Evolutionary conservation across 169 alveolate genomes (phyloP).

Genomic region (Plasmodium blacklocki): DNA sequence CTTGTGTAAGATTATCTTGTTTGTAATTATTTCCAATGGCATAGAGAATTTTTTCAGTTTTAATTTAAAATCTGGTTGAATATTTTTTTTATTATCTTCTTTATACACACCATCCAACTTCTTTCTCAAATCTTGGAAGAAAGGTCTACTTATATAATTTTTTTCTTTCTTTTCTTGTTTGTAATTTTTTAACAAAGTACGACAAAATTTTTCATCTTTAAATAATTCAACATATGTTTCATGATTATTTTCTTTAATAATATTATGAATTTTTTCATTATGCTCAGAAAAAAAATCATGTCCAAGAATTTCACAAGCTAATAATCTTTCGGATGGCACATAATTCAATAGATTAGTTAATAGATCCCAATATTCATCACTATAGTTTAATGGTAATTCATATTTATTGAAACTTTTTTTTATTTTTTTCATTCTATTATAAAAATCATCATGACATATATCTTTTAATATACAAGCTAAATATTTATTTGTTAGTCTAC

Average conservation of each 20-base stretch:
- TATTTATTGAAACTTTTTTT: slow-evolving; percentile 53
- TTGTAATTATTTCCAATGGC: too few relatives aligned
- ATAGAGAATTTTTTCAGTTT: background rate
- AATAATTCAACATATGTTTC: slow-evolving; percentile 17
- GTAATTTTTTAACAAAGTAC: slow-evolving; percentile 34
- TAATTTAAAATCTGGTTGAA: background rate
- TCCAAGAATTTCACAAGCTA: slow-evolving; percentile 76
- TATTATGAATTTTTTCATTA: slow-evolving; percentile 52
- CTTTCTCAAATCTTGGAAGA: slow-evolving; percentile 8
- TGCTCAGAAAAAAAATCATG: slow-evolving; percentile 52
- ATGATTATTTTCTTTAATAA: slow-evolving; percentile 6
- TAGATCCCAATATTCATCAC: slow-evolving; percentile 72
- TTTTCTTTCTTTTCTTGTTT: slow-evolving; percentile 54
- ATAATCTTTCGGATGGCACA: slow-evolving; percentile 70
- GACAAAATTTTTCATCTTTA: slow-evolving; percentile 16
- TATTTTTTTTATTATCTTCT: too few relatives aligned
- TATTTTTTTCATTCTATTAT: slow-evolving; percentile 42
- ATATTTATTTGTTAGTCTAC: slow-evolving; percentile 74
- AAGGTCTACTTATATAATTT: slow-evolving; percentile 35
- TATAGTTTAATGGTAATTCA: slow-evolving; percentile 67
- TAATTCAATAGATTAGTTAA: slow-evolving; percentile 67
- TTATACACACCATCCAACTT: too few relatives aligned
- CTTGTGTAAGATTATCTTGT: too few relatives aligned
- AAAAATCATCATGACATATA: slow-evolving; percentile 41
- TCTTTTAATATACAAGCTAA: slow-evolving; percentile 67